Base-by-base conservation (phyloP, 805 yeast species). In the Saturnispora mendoncae region DNA sequence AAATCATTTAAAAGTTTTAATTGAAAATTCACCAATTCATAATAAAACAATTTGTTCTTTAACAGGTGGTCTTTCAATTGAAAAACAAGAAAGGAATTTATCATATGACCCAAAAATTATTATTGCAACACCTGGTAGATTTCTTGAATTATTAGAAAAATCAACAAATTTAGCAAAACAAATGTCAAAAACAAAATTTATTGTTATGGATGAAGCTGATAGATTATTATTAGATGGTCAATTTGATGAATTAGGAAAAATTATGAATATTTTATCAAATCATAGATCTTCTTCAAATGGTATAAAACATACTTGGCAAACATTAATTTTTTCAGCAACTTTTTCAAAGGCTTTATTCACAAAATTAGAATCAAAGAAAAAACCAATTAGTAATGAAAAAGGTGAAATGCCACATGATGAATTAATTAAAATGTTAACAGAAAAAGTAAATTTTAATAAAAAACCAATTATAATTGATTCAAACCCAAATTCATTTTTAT, bases 81-180 rank as follows among this genome's bases (percentile, higher is more conserved):
- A 85, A 56, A 92, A 88, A 55, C 99, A 92, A 64, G 84, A 84
- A 54, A 73, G 98, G 57, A 61, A 84, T 44, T 65, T 92, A 39
- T 66, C 69, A 18, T 78, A 77, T 47, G 78, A 80, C 6, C 92
- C 96, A 1, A 85, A 78, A 10, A 73, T 92, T 15, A 64, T 92
- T 12, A 90, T 92, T 29, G 96, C 96, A 2, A 92, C 98, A 0
- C 97, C 98, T 0, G 98, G 98, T 28, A 76, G 98, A 49, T 77
- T 84, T 57, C 68, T 86, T 38, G 97, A 92, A 57, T 59, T 83
- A n/a, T 48, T 82, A 15, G 85, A 84, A 58, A 80, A 78, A 47
- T 71, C 68, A 34, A 68, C 74, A 44, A 72, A 67, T 29, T 45
- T 68, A 13, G 60, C 66, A 3, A 55, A 54, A 19, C 55, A 70